Evolutionary conservation across 495 filamentous ascomycete species (phyloP).

Genomic region (Aspergillus bertholletiae): DNA sequence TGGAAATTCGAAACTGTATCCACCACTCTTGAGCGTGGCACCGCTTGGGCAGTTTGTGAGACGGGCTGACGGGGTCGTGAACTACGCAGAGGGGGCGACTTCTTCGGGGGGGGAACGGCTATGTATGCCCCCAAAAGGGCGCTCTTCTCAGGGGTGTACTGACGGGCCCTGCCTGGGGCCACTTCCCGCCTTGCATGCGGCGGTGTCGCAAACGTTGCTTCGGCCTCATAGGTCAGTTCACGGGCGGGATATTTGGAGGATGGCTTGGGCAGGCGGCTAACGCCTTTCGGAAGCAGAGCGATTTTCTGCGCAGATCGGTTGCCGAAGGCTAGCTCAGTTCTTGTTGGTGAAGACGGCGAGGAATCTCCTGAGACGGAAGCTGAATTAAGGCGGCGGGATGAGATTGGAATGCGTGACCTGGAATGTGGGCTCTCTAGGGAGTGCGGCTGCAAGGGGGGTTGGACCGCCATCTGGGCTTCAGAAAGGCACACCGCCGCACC

Average conservation of each 20-base stretch:
- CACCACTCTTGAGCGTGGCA: constrained; percentile 58
- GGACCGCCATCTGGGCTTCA: constrained; percentile 37
- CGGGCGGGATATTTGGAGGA: constrained; percentile 32
- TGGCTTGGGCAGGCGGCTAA: constrained; percentile 44
- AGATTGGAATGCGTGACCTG: constrained; percentile 57
- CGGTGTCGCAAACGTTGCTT: constrained; percentile 30
- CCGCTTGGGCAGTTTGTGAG: constrained; percentile 61
- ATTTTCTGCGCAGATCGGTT: constrained; percentile 26
- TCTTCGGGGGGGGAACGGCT: constrained; percentile 55
- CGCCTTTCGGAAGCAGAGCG: constrained; percentile 40
- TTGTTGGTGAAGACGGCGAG: constrained; percentile 40
- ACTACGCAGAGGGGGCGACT: constrained; percentile 74
- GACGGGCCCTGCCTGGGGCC: constrained; percentile 30
- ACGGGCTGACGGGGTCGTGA: constrained; percentile 79
- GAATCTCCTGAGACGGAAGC: constrained; percentile 45
- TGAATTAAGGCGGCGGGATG: constrained; percentile 43
- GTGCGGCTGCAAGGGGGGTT: constrained; percentile 30
- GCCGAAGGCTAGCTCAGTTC: constrained; percentile 41
- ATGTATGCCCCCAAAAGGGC: constrained; percentile 64
- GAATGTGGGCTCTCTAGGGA: constrained; percentile 42
- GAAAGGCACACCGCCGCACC: constrained; percentile 28
- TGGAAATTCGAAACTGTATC: constrained; percentile 46
- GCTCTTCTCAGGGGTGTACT: constrained; percentile 37
- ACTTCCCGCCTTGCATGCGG: constrained; percentile 33
- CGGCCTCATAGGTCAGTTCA: constrained; percentile 27